Evolutionary conservation across 2,329 filamentous ascomycete genomes (phyloP).

Genomic region (Colletotrichum spinosum): DNA sequence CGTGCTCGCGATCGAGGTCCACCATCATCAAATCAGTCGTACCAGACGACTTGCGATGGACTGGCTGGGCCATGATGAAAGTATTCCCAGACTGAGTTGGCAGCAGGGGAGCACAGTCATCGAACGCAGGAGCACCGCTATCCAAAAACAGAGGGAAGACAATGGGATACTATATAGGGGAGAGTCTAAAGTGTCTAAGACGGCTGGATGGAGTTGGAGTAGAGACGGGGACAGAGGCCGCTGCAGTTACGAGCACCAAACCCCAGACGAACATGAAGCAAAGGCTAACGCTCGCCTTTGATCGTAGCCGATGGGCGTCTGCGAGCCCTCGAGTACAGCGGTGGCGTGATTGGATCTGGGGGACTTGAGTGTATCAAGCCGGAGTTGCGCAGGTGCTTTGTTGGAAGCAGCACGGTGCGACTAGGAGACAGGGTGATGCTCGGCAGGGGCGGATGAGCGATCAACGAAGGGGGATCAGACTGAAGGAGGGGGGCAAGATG

Average conservation of each 20-base stretch:
- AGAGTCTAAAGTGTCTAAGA: conserved; percentile 34
- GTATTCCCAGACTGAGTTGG: conserved; percentile 34
- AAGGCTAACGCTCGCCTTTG: conserved; percentile 25
- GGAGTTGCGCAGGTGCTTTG: conserved; percentile 22
- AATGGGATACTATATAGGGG: conserved; percentile 40
- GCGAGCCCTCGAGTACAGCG: conserved; percentile 2
- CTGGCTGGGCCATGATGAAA: conserved; percentile 46
- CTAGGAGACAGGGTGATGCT: conserved; percentile 28
- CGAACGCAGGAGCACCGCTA: conserved; percentile 9
- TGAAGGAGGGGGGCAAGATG: conserved; percentile 5
- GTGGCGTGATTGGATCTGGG: conserved; percentile 27
- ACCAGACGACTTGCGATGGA: conserved; percentile 47
- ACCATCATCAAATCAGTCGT: conserved; percentile 42
- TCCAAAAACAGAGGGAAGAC: conserved; percentile 26
- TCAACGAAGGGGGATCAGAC: conserved; percentile 31
- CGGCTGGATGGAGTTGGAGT: not conserved
- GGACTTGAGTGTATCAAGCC: conserved; percentile 16
- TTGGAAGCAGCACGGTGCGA: conserved; percentile 16
- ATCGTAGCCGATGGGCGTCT: conserved; percentile 22
- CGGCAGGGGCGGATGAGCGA: conserved; percentile 20
- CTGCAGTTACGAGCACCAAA: conserved; percentile 28
- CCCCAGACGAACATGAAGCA: conserved; percentile 41
- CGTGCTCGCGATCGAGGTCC: conserved; percentile 43
- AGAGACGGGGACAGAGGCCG: conserved; percentile 22
- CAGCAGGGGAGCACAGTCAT: conserved; percentile 32